These are phyloP conservation scores for Termitomyces sp. DNA, from an alignment of 768 basidiomycete genomes.

Conservation along the genomic window DNA sequence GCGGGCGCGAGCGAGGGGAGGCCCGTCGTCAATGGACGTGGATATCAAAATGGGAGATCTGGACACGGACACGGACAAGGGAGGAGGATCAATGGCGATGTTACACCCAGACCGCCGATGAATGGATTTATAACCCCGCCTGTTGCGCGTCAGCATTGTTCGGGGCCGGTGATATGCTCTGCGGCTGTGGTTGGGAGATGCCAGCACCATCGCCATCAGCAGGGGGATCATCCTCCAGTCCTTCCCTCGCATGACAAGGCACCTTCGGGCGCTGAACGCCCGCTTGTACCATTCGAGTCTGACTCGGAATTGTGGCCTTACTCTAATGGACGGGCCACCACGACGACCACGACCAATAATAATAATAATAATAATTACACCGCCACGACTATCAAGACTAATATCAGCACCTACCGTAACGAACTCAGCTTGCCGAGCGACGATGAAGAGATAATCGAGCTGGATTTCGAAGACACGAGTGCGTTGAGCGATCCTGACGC, in stretches of 20 bases:
- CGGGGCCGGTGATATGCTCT: background rate
- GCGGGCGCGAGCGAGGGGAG: conserved; percentile 26
- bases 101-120: conserved; percentile 53
- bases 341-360: conserved; percentile 28
- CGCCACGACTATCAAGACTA: conserved; percentile 28
- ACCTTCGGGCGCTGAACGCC: conserved; percentile 20
- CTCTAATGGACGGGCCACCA: conserved; percentile 17
- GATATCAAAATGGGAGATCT: background rate
- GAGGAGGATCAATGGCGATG: conserved; percentile 41
- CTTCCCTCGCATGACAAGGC: background rate
- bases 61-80: conserved; percentile 15
- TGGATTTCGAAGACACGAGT: conserved; percentile 70
- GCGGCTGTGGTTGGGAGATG: background rate
- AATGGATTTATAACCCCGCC: conserved; percentile 15
- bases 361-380: conserved; percentile 3
- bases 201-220: background rate
- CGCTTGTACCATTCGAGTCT: conserved; percentile 54
- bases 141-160: conserved; percentile 4
- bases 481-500: conserved; percentile 63
- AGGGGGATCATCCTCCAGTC: background rate
- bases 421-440: conserved; percentile 15
- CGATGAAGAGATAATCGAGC: conserved; percentile 66
- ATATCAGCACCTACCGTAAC: background rate
- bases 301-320: conserved; percentile 73
- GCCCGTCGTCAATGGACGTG: conserved; percentile 16